Conservation (phyloP, 2,329 filamentous ascomycete species). For the Aspergillus candidus region DNA sequence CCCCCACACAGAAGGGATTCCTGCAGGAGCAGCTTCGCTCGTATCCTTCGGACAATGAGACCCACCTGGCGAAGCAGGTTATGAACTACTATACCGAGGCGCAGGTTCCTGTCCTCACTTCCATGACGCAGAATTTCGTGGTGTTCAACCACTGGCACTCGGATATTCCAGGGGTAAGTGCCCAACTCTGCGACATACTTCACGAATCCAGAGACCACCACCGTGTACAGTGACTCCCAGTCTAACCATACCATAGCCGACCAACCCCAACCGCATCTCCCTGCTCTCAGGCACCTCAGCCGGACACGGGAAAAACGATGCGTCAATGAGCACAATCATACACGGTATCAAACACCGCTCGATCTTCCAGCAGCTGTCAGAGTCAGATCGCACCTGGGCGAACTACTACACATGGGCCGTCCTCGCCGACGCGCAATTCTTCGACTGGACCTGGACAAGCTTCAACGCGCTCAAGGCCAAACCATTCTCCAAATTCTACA, state of each 20-base stretch:
- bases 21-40: slow-evolving; percentile 37
- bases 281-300: slow-evolving; percentile 27
- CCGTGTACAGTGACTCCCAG: neutral
- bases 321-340: slow-evolving; percentile 14
- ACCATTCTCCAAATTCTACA: slow-evolving; percentile 29
- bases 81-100: slow-evolving; percentile 43
- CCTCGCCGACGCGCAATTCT: slow-evolving; percentile 28
- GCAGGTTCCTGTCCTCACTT: slow-evolving; percentile 39
- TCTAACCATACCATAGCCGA: slow-evolving; percentile 27
- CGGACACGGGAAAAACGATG: slow-evolving; percentile 31
- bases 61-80: slow-evolving; percentile 34
- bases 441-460: slow-evolving; percentile 29
- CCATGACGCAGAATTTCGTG: slow-evolving; percentile 37
- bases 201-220: neutral
- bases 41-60: slow-evolving; percentile 29
- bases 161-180: slow-evolving; percentile 38
- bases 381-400: slow-evolving; percentile 30
- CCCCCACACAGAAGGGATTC: slow-evolving; percentile 33
- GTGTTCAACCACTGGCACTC: slow-evolving; percentile 45
- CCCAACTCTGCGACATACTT: neutral
- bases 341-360: slow-evolving; percentile 25
- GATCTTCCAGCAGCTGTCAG: slow-evolving; percentile 38
- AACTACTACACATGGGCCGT: slow-evolving; percentile 28
- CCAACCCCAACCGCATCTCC: slow-evolving; percentile 39
- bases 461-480: slow-evolving; percentile 23